These are phyloP conservation scores for Boletus sensibilis DNA, from an alignment of 768 basidiomycete species.

Conservation along the genomic window DNA sequence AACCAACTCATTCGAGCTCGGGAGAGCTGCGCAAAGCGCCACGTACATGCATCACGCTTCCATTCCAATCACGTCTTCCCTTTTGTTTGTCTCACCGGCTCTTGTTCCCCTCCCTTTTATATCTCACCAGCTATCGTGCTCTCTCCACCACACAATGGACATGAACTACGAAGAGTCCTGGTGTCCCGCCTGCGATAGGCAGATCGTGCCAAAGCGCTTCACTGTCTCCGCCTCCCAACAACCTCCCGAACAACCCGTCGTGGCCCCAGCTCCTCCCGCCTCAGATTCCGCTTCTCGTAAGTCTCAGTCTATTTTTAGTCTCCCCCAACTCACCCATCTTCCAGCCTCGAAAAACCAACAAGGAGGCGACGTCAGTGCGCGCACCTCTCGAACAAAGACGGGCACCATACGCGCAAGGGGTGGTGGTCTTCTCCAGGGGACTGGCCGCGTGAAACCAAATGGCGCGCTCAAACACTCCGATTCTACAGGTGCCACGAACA, in stretches of 20 bases:
- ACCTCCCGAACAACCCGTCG: slow-evolving; percentile 17
- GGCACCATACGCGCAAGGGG: slow-evolving; percentile 38
- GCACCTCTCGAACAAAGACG: slow-evolving; percentile 36
- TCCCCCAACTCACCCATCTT: slow-evolving; percentile 1
- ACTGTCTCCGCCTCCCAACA: slow-evolving; percentile 44
- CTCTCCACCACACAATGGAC: slow-evolving; percentile 28
- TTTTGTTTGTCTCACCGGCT: slow-evolving; percentile 22
- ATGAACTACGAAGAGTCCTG: slow-evolving; percentile 64
- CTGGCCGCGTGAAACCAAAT: slow-evolving; percentile 59
- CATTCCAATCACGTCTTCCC: not conserved
- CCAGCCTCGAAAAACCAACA: slow-evolving; percentile 32
- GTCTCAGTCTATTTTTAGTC: slow-evolving; percentile 11
- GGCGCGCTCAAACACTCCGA: slow-evolving; percentile 49
- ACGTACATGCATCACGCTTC: no score
- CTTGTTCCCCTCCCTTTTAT: slow-evolving; percentile 12
- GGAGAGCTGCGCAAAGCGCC: no score
- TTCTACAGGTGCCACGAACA: slow-evolving; percentile 20
- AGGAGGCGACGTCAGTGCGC: slow-evolving; percentile 20
- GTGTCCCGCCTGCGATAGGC: slow-evolving; percentile 78
- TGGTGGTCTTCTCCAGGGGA: slow-evolving; percentile 63
- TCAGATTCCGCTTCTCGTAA: slow-evolving; percentile 42
- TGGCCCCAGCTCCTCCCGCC: slow-evolving; percentile 33
- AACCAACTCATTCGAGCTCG: no score
- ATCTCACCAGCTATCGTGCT: slow-evolving; percentile 8
- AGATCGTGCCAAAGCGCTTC: slow-evolving; percentile 76